Evolutionary conservation across 164 flowering plant genomes (phyloP).

Genomic region (Magnolia officinalis): DNA sequence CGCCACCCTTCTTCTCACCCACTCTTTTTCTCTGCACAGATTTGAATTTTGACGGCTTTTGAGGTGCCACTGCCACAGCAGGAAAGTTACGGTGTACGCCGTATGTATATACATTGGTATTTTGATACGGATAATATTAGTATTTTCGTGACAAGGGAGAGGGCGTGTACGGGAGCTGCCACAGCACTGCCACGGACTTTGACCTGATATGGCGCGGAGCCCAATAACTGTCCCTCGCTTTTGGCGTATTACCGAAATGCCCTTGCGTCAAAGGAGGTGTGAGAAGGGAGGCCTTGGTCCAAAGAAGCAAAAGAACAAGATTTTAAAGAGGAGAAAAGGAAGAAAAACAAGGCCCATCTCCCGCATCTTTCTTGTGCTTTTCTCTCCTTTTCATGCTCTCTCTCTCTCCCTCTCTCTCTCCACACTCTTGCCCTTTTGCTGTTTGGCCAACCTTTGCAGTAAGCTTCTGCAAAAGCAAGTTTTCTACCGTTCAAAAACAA

Average conservation of each 20-base stretch:
- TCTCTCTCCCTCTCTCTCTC: neutral
- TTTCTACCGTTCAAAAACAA: constrained; percentile 1
- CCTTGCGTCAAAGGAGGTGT: neutral
- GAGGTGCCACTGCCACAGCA: neutral
- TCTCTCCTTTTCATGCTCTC: constrained; percentile 17
- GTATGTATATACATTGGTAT: neutral
- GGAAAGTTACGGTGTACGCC: neutral
- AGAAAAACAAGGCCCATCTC: neutral
- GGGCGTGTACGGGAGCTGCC: neutral
- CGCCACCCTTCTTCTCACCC: neutral
- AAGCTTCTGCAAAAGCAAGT: neutral
- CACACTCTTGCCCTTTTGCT: neutral
- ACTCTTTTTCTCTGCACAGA: too few relatives aligned
- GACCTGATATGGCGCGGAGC: neutral
- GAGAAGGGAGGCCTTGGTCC: neutral
- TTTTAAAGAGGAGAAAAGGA: neutral
- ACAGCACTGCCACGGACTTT: neutral
- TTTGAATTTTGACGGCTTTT: neutral
- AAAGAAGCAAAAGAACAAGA: constrained; percentile 3
- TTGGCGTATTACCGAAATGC: neutral
- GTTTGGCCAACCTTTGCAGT: neutral
- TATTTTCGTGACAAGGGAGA: neutral
- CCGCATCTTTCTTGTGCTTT: constrained; percentile 8
- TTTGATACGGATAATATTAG: neutral
- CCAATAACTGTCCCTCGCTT: neutral